phyloP scores from a whole-genome alignment of 106 monocot genomes.

The Narthecium ossifragum region DNA sequence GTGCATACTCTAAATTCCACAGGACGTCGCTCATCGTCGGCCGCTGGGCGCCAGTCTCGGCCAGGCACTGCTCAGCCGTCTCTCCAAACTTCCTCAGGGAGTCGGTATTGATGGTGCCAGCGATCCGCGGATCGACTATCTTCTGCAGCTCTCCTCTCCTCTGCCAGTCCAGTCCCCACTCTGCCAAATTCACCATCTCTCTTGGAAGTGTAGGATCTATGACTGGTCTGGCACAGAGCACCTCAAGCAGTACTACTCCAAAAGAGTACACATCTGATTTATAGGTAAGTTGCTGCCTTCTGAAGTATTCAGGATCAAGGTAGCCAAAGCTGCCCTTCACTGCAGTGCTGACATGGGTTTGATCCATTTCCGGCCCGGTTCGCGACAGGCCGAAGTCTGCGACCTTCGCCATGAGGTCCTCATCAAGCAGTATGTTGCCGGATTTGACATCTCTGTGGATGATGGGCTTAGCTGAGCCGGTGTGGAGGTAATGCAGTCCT shows the following conservation, averaged over 20 bases:
- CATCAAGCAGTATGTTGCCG: conserved; percentile 68
- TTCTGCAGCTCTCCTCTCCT: conserved; percentile 42
- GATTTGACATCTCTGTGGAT: conserved; percentile 79
- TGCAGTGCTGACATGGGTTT: conserved; percentile 75
- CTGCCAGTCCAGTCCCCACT: conserved; percentile 57
- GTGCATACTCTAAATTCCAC: conserved; percentile 61
- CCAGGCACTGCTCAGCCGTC: conserved; percentile 55
- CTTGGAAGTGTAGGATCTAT: conserved; percentile 62
- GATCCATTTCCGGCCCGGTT: conserved; percentile 69
- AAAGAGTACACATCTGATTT: conserved; percentile 81
- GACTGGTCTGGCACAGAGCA: conserved; percentile 60
- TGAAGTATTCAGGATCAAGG: conserved; percentile 72
- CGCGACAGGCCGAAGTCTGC: conserved; percentile 71
- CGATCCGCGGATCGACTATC: conserved; percentile 37
- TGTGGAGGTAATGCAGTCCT: conserved; percentile 78
- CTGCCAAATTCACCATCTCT: conserved; percentile 79
- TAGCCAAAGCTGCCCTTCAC: conserved; percentile 82
- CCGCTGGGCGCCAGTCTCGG: conserved; percentile 54
- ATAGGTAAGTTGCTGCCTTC: conserved; percentile 65
- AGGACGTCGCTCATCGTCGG: conserved; percentile 69
- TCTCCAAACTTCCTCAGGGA: conserved; percentile 57
- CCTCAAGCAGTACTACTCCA: conserved; percentile 70
- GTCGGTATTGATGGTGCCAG: conserved; percentile 34
- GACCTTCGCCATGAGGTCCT: conserved; percentile 59
- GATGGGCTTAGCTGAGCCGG: conserved; percentile 52